phyloP scores from a whole-genome alignment of 805 yeast genomes.

The Candida rishiriensis region DNA sequence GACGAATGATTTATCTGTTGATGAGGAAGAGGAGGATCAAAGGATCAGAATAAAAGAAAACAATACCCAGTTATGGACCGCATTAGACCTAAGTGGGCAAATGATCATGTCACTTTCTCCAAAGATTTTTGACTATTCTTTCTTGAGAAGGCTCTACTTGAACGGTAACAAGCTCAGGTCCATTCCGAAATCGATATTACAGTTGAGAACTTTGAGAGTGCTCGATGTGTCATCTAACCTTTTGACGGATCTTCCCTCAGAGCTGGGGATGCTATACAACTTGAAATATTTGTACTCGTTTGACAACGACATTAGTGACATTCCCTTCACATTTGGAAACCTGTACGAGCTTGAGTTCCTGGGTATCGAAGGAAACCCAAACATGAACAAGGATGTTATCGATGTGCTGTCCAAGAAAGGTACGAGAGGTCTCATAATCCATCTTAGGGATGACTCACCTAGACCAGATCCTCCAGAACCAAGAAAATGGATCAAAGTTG shows the following conservation, averaged over 20 bases:
- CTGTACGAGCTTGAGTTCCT: conserved; percentile 78
- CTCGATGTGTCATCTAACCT: conserved; percentile 81
- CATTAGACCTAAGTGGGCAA: conserved; percentile 88
- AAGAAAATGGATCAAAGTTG: conserved; percentile 78
- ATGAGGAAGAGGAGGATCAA: conserved; percentile 65
- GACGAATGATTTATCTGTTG: conserved; percentile 31
- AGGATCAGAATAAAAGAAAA: conserved; percentile 53
- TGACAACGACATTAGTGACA: conserved; percentile 70
- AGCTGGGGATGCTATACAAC: conserved; percentile 77
- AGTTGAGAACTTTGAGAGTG: conserved; percentile 69
- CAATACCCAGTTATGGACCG: conserved; percentile 89
- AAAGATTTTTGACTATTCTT: conserved; percentile 72
- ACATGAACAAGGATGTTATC: conserved; percentile 56
- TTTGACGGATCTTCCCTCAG: conserved; percentile 70
- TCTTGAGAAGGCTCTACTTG: conserved; percentile 79
- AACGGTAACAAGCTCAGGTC: conserved; percentile 75
- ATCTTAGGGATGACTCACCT: conserved; percentile 80
- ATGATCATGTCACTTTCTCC: conserved; percentile 68
- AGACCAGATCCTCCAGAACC: conserved; percentile 60
- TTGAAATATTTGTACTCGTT: conserved; percentile 80
- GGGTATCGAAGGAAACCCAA: conserved; percentile 91
- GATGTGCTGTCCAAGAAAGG: conserved; percentile 75
- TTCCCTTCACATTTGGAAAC: conserved; percentile 85
- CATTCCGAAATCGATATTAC: conserved; percentile 64
- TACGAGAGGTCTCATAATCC: conserved; percentile 73